Evolutionary conservation across 345 rosid genomes (phyloP), one percentile per base, ranked within the genome.

Genomic region (Cardamine chenopodiifolia): DNA sequence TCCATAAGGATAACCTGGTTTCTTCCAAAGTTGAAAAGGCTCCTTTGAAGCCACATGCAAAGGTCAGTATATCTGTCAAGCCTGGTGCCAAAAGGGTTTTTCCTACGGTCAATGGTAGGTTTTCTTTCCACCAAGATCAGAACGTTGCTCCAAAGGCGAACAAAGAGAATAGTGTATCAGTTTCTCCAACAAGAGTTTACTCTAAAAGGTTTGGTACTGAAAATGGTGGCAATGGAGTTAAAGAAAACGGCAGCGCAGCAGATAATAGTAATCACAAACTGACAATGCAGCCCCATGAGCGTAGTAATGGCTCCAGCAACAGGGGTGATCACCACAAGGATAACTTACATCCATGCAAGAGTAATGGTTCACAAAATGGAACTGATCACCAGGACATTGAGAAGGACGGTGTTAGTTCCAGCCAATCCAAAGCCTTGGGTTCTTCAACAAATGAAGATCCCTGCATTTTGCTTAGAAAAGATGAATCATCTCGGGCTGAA

Each of bases 401-500:
- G 60, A 85, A 76, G 65, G 79, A 67, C 39, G 59, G 72, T 79
- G 71, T 45, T 40, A 81, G 76, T 29, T 40, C 64, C 55, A 35
- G 63, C 62, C 70, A 73, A 18, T 40, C 82, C 71, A 81, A 62
- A 57, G 52, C 71, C 68, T 59, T 70, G 19, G 80, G 74, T 64
- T 75, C 79, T 64, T 81, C 83, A 79, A 49, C 66, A 56, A 75
- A 80, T 26, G 78, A 80, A 40, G 81, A 77, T 5, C 67, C 82
- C 63, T 86, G 87, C 83, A 77, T 82, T 79, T 84, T 92, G 82
- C 79, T 89, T 28, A 83, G 88, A 44, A 86, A 82, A 67, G 93
- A 96, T 72, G 65, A 78, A 72, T 80, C 82, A 70, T 89, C 91
- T 73, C 83, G 19, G 50, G 83, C 76, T 17, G 80, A 88, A 81